Conservation (phyloP, 2,329 filamentous ascomycete genomes). For the Colletotrichum brevisporum region DNA sequence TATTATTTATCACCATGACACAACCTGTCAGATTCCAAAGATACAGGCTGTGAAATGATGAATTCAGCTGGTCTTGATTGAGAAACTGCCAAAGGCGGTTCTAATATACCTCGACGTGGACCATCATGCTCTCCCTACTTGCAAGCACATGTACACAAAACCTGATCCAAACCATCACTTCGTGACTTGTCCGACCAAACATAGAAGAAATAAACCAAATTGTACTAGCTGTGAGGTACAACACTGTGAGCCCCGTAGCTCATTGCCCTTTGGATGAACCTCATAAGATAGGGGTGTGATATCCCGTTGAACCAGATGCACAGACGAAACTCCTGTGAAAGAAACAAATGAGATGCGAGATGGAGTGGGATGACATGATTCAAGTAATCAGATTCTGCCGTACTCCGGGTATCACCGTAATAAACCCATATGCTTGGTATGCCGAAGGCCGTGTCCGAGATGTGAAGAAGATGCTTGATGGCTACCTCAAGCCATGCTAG, state of each 20-base stretch:
- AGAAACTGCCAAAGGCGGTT: too few relatives aligned
- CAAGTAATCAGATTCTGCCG: conserved; percentile 41
- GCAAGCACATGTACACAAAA: too few relatives aligned
- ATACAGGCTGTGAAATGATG: too few relatives aligned
- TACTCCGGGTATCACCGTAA: conserved; percentile 43
- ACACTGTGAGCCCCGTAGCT: conserved; percentile 9
- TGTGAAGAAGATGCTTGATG: conserved; percentile 37
- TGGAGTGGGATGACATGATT: conserved; percentile 43
- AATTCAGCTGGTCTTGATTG: too few relatives aligned
- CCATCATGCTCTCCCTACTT: too few relatives aligned
- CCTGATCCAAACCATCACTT: too few relatives aligned
- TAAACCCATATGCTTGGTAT: conserved; percentile 42
- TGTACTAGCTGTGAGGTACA: background rate
- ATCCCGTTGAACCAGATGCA: conserved; percentile 14
- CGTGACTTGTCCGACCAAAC: too few relatives aligned
- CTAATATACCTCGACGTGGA: too few relatives aligned
- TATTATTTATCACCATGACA: too few relatives aligned
- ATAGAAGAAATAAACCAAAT: too few relatives aligned
- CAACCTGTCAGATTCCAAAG: too few relatives aligned
- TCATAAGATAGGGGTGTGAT: conserved; percentile 33
- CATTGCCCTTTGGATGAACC: background rate
- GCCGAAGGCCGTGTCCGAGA: conserved; percentile 33
- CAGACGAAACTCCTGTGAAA: background rate
- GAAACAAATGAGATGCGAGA: conserved; percentile 22
- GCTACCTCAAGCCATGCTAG: background rate